These are phyloP conservation scores for Fraxinus dipetala DNA, from an alignment of 305 asterid genomes.

Conservation along the genomic window DNA sequence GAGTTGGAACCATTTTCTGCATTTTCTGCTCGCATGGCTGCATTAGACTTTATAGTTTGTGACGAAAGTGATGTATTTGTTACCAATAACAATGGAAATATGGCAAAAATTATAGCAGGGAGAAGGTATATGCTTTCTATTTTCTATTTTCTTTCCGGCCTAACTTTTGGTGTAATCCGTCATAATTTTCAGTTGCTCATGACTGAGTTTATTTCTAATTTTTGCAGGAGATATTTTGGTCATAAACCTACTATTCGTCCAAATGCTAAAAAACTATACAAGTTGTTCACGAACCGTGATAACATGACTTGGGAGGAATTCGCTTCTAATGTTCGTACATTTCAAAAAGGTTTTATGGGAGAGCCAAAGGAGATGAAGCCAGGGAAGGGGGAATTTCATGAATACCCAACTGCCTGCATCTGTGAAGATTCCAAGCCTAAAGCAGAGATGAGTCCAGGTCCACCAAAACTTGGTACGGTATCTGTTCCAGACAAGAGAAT, in stretches of 20 bases:
- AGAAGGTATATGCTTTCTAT: constrained; percentile 55
- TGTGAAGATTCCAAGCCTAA: constrained; percentile 67
- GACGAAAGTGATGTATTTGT: constrained; percentile 95
- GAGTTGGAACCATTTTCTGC: constrained; percentile 73
- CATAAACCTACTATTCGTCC: constrained; percentile 98
- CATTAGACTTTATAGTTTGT: constrained; percentile 85
- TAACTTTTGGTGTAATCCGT: background rate
- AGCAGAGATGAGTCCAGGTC: constrained; percentile 30
- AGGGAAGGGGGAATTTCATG: constrained; percentile 92
- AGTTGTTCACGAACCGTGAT: constrained; percentile 51
- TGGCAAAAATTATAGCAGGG: constrained; percentile 96
- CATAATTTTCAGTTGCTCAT: constrained; percentile 10
- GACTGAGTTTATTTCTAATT: constrained; percentile 18
- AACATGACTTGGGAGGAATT: constrained; percentile 81
- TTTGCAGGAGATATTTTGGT: constrained; percentile 89
- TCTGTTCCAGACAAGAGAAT: constrained; percentile 35
- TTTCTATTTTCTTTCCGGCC: constrained; percentile 10
- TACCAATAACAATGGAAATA: constrained; percentile 94
- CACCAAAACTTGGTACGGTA: constrained; percentile 30
- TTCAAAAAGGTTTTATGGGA: constrained; percentile 90
- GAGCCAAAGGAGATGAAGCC: constrained; percentile 82
- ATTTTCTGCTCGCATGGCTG: constrained; percentile 94
- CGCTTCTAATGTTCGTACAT: constrained; percentile 43
- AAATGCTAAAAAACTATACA: constrained; percentile 72
- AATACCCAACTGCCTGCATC: constrained; percentile 82